phyloP scores from a whole-genome alignment of 768 basidiomycete species.

The Obba rivulosa region DNA sequence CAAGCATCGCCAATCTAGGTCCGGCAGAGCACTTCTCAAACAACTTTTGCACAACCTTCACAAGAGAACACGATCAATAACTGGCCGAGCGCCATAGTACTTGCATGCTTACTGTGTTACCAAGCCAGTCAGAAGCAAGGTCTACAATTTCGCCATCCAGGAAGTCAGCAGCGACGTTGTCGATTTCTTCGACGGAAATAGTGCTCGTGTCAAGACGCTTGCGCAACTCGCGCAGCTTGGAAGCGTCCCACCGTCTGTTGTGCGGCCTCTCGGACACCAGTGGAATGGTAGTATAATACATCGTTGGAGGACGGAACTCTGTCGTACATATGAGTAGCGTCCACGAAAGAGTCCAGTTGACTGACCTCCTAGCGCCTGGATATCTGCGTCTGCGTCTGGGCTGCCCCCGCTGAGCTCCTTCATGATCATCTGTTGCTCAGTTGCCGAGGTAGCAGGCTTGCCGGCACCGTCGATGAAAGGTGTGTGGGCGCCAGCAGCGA shows the following conservation, averaged over 20 bases:
- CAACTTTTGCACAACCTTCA: conserved; percentile 90
- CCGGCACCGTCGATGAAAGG: conserved; percentile 49
- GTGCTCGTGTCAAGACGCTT: conserved; percentile 90
- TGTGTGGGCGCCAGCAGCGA: conserved; percentile 67
- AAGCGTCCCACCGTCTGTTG: conserved; percentile 89
- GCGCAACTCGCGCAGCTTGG: conserved; percentile 88
- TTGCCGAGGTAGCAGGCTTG: conserved; percentile 67
- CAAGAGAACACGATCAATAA: conserved; percentile 1
- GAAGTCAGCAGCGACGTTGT: conserved; percentile 85
- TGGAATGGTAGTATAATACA: conserved; percentile 97
- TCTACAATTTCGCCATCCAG: conserved; percentile 94
- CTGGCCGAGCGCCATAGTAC: not conserved
- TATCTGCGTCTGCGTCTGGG: conserved; percentile 75
- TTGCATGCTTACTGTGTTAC: conserved; percentile 71
- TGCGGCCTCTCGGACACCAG: conserved; percentile 79
- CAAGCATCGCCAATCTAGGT: conserved; percentile 86
- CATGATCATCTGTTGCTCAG: conserved; percentile 97
- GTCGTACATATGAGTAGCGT: conserved; percentile 8
- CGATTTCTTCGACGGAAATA: conserved; percentile 80
- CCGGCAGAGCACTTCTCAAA: conserved; percentile 82
- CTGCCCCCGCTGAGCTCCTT: conserved; percentile 79
- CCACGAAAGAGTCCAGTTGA: not conserved
- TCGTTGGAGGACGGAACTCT: conserved; percentile 91
- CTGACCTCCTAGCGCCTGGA: conserved; percentile 82
- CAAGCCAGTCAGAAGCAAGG: conserved; percentile 95